Evolutionary conservation across 163 green algal genomes (phyloP).

Genomic region (Chlorella variabilis): DNA sequence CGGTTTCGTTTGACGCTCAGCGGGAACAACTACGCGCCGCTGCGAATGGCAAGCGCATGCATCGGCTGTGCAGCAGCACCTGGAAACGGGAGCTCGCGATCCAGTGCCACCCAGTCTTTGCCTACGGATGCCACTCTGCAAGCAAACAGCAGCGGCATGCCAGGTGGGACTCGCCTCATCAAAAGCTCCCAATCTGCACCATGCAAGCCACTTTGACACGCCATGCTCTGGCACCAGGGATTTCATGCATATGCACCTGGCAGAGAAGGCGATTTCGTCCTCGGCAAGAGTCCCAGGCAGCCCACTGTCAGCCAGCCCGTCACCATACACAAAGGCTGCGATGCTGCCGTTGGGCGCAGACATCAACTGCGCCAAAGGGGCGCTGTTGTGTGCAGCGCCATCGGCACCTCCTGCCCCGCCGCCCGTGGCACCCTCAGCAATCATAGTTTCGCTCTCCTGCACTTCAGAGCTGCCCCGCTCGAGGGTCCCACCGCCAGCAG

Average conservation of each 20-base stretch:
- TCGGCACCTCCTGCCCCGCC: too few relatives aligned
- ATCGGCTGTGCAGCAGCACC: not conserved
- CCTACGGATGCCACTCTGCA: not conserved
- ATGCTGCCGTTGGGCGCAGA: not conserved
- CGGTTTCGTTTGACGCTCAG: too few relatives aligned
- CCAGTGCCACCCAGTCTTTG: not conserved
- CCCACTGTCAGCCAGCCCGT: not conserved
- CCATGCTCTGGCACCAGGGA: too few relatives aligned
- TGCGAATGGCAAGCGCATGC: too few relatives aligned
- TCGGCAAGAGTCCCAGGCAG: too few relatives aligned
- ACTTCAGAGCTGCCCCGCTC: too few relatives aligned
- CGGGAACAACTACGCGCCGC: too few relatives aligned
- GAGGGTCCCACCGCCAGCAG: too few relatives aligned
- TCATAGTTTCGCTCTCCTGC: too few relatives aligned
- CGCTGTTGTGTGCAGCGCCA: too few relatives aligned
- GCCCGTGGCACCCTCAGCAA: not conserved
- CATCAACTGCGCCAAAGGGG: not conserved
- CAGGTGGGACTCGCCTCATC: not conserved
- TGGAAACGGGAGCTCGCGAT: slow-evolving; percentile 5
- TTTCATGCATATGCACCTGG: not conserved
- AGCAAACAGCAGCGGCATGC: not conserved
- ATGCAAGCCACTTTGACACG: not conserved
- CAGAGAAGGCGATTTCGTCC: not conserved
- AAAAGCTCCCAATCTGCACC: not conserved
- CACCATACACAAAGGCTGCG: not conserved